Evolutionary conservation across 1,139 yeast species (phyloP).

Genomic region (Suhomyces atakaporum): DNA sequence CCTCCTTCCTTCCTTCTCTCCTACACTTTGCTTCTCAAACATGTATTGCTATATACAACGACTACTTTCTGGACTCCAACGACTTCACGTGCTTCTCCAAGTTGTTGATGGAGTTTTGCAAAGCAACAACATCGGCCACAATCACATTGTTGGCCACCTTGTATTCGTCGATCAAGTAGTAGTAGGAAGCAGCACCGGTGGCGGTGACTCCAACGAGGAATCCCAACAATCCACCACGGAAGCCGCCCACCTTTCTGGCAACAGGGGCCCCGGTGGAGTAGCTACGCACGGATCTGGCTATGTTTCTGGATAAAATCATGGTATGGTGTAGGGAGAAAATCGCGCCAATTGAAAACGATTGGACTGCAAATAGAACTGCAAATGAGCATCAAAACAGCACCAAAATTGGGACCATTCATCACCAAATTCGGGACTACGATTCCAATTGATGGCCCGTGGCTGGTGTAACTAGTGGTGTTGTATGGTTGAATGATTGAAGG

Average conservation of each 20-base stretch:
- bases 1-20: too few relatives aligned
- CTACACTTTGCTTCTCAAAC: too few relatives aligned
- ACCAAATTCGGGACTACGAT: too few relatives aligned
- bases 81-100: slow-evolving; percentile 67
- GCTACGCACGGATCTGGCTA: slow-evolving; percentile 27
- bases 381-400: too few relatives aligned
- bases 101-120: slow-evolving; percentile 65
- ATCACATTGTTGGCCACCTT: slow-evolving; percentile 70
- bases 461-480: too few relatives aligned
- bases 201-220: slow-evolving; percentile 74
- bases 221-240: slow-evolving; percentile 73
- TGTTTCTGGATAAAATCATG: slow-evolving; percentile 26
- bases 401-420: too few relatives aligned
- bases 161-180: slow-evolving; percentile 77
- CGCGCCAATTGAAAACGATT: too few relatives aligned
- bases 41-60: too few relatives aligned
- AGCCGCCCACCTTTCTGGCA: slow-evolving; percentile 53
- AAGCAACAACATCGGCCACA: slow-evolving; percentile 70
- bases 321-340: background rate
- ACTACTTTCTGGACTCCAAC: slow-evolving; percentile 48
- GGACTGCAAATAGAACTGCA: too few relatives aligned
- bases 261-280: slow-evolving; percentile 34
- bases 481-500: too few relatives aligned
- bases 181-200: slow-evolving; percentile 77
- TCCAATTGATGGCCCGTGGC: too few relatives aligned